Evolutionary conservation across 1,139 yeast genomes (phyloP), one percentile per base, ranked within the genome.

Genomic region (Saccharomyces hybrid): DNA sequence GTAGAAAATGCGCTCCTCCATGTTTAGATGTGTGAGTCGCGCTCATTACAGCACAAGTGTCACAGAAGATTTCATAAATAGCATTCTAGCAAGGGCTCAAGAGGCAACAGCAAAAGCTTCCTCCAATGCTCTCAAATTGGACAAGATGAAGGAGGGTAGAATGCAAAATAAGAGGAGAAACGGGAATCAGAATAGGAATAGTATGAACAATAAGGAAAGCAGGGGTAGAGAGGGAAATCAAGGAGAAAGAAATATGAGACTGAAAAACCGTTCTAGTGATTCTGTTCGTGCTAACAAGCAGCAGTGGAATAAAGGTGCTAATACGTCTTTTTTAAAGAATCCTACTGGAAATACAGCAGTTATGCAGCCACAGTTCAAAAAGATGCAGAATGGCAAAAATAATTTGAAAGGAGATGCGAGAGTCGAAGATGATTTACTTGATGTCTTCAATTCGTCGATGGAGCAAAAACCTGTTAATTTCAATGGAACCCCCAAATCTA

Each of bases 11-110:
- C 44, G 44, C 9, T 16, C 25, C 4, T 38, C 25, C 9, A 16
- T 38, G 44, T 38, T 16, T 9, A 16, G 25, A 13, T 38, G 44
- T 38, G 25, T 38, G 13, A 38, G 44, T 20, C 44, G 44, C 9
- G 44, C 44, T 11, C 23, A 16, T 20, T 60, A 59, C 49, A 61
- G 61, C 50, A 59, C 64, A 16, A 55, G 61, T 26, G 57, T 63
- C 20, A 58, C 66, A 3, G 60, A 62, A 48, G 67, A 64, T 46
- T 63, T 61, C 51, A 56, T 64, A 47, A 58, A 60, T 41, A 58
- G 59, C 44, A 57, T 64, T 8, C 52, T 64, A 27, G 57, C 57
- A 11, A 57, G 59, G 42, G 67, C 65, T 14, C 59, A 63, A 48
- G 61, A 62, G 38, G 65, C 64, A 23, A 59, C 65, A 9, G 51